Base-by-base conservation (phyloP, 768 basidiomycete species). In the Daedalea quercina region DNA sequence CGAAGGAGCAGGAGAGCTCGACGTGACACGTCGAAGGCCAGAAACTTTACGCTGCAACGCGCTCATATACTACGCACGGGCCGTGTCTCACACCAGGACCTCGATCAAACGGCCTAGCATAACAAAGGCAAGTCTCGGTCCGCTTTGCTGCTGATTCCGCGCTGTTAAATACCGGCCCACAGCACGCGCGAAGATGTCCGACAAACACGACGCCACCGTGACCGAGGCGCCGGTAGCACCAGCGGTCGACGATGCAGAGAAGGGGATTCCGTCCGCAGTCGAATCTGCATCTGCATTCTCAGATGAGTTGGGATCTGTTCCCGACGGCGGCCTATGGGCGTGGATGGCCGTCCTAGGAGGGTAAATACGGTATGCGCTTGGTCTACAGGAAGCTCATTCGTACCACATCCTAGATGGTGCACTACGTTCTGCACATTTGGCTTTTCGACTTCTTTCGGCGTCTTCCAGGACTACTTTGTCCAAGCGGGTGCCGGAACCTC, bases 401-500 rank as follows among this genome's bases (percentile, higher is more conserved):
- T 44, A 33, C 20, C 33, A 3, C 19, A 28, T n/a, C 28, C 12
- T 40, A 19, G 33, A 28, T 47, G 4, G 44, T 28, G 22, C 12
- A 19, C 35, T 3, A 49, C 31, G 22, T 35, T 49, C 33, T 40
- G 33, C 34, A 60, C 59, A 13, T 60, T 60, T 26, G 59, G 59
- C 4, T 52, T 44, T 40, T 44, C 51, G 1, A 49, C 50, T 31
- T 50, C 59, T 3, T 60, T 60, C 49, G 59, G 59, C 3, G 54
- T 60, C 3, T 60, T 50, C 50, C 59, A 60, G 50, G 59, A 60
- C 41, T 53, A 52, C 49, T 60, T 57, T 33, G 53, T 53, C 17
- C 17, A 31, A 8, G 26, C 23, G 1, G 41, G 51, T 22, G 23
- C 45, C 3, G n/a, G 3, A 3, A 47, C 17, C 3, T 47, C 58